Percentiles rank a stretch among this genome's conserved stretches.
These are phyloP conservation scores for Gentiana straminea DNA, from an alignment of 257 asterid species.

Conservation along the genomic window DNA sequence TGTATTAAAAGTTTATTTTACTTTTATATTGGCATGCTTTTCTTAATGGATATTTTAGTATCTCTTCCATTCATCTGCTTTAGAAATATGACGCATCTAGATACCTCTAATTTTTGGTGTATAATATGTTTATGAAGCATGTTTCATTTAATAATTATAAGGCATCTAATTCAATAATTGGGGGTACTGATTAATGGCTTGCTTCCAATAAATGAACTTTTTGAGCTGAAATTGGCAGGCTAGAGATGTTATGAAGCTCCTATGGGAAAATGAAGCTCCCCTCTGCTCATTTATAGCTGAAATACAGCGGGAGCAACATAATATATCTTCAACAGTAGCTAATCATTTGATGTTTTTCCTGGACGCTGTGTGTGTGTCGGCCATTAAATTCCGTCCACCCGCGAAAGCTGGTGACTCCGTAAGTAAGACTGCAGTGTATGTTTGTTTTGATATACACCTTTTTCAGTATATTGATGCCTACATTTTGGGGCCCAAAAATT, in stretches of 20 bases:
- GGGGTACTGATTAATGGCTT: background rate
- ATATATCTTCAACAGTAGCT: slow-evolving; percentile 20
- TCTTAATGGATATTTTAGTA: no score
- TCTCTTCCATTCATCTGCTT: no score
- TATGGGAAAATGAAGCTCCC: slow-evolving; percentile 85
- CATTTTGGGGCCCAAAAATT: background rate
- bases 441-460: slow-evolving; percentile 1
- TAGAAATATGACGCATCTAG: no score
- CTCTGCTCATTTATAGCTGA: slow-evolving; percentile 64
- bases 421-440: slow-evolving; percentile 22
- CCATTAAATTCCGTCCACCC: slow-evolving; percentile 82
- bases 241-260: slow-evolving; percentile 43
- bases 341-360: slow-evolving; percentile 73
- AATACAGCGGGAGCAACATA: slow-evolving; percentile 45
- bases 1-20: no score
- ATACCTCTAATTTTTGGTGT: no score
- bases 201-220: slow-evolving; percentile 6
- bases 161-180: no score
- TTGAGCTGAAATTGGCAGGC: slow-evolving; percentile 42
- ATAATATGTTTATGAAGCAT: no score
- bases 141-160: no score
- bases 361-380: slow-evolving; percentile 65
- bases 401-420: slow-evolving; percentile 83
- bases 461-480: slow-evolving; percentile 5
- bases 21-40: no score